Evolutionary conservation across 208 protist genomes (phyloP), one percentile per base, ranked within the genome.

Genomic region (Trypanosoma melophagium): DNA sequence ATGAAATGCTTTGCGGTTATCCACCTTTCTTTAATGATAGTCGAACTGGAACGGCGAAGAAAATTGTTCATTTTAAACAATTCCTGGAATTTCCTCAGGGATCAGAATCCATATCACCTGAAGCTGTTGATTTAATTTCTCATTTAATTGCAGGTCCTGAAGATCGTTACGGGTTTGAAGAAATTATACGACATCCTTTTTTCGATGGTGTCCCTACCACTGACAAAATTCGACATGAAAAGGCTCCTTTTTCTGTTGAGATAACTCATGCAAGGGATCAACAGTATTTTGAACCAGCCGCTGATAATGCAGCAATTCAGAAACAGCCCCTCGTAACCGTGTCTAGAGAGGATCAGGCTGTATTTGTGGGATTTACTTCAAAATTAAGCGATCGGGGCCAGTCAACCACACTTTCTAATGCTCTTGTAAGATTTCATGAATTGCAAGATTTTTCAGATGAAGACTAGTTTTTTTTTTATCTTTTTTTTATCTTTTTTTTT

Each of bases 21-120:
- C 75, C 60, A 44, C 83, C 83, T 38, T 89, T 89, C 61, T 68
- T 45, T 40, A 74, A 66, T 57, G 60, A 76, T 51, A 52, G 84
- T 80, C 13, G 84, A 83, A 51, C 76, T 24, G 83, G 84, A 40
- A 95, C 84, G 8, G 95, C 91, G 31, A 68, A 83, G 28, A 97
- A 97, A 58, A 97, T 97, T 66, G 77, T 97, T 49, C 75, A 86
- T 51, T 95, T 82, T 77, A 76, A 83, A 57, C 69, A 96, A 19
- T 92, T 79, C 41, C 77, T 97, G 8, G 68, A 87, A 60, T 92
- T 96, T 77, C 77, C 85, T 53, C 77, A 75, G 21, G 85, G 81
- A 25, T 59, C 78, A 10, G 67, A 76, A 12, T 45, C 57, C 0
- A 25, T 95, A 7, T 77, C 63, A 38, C 28, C 72, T 41, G 69